Evolutionary conservation across 2,329 filamentous ascomycete species (phyloP), one percentile per base, ranked within the genome.

Genomic region (Hysterium pulicare): DNA sequence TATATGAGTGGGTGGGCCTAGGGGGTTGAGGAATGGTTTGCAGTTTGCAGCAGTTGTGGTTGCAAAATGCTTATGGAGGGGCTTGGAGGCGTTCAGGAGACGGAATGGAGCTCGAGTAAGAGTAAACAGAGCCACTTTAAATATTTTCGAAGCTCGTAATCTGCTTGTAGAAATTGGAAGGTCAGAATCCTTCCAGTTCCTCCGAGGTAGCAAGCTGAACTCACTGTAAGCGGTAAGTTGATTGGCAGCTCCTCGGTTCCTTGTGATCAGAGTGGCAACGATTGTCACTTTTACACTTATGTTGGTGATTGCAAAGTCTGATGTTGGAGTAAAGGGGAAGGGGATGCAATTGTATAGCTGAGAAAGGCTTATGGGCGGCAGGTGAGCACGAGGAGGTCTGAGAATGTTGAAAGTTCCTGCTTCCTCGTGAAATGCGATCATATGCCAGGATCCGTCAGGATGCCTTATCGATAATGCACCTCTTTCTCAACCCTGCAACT

Each of bases 401-500:
- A n/a, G n/a, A n/a, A n/a, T 51, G 53, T 60, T 55, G 50, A 52
- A 47, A 41, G 34, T 33, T 40, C 28, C 22, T 15, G 6, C 23
- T 15, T 9, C 30, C 45, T 24, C 17, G 40, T 41, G 49, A 45
- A 45, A 53, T 55, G 47, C 48, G 49, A 48, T 56, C 45, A 53
- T 48, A 39, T 30, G 47, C 54, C 49, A 52, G 50, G 53, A 46
- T 54, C 41, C n/a, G n/a, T n/a, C n/a, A n/a, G n/a, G n/a, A n/a
- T 39, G 11, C 39, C 51, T 53, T 57, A 59, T 56, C 53, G 55
- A 55, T 57, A 48, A 54, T 49, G 52, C 50, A 50, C 44, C 44
- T 47, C 55, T 54, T 55, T 49, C 38, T 52, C 57, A 57, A 54
- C 32, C 13, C 32, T 17, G 13, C 15, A 34, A 10, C 16, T 34